Conservation (phyloP, 495 filamentous ascomycete species). For the Trichoderma reesei region DNA sequence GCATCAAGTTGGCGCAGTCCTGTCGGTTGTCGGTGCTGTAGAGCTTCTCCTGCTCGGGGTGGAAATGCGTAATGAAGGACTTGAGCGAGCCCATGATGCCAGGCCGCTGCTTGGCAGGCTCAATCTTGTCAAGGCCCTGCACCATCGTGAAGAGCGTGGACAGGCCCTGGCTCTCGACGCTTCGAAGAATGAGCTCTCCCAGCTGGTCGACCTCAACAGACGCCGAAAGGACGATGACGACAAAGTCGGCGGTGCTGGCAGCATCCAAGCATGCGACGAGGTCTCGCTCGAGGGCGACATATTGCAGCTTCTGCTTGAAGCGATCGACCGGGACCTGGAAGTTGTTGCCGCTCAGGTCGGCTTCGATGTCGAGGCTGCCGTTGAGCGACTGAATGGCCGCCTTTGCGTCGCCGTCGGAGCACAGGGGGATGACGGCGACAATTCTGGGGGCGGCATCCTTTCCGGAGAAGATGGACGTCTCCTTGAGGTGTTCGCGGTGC, state of each 20-base stretch:
- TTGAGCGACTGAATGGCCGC: conserved; percentile 62
- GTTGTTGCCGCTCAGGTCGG: conserved; percentile 49
- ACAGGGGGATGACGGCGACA: conserved; percentile 83
- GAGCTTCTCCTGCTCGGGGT: conserved; percentile 79
- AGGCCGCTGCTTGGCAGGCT: conserved; percentile 63
- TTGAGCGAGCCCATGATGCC: conserved; percentile 72
- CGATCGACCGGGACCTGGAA: conserved; percentile 65
- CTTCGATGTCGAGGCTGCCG: conserved; percentile 66
- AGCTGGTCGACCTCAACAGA: conserved; percentile 70
- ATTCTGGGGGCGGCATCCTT: conserved; percentile 79
- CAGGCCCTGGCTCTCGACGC: conserved; percentile 86
- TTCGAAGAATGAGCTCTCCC: conserved; percentile 71
- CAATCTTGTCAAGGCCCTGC: conserved; percentile 65
- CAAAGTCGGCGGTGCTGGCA: conserved; percentile 79
- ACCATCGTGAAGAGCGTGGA: conserved; percentile 76
- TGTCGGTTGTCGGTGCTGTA: conserved; percentile 75
- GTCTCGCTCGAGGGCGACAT: conserved; percentile 61
- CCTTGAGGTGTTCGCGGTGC: conserved; percentile 65
- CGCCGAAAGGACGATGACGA: conserved; percentile 72
- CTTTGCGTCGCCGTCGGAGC: conserved; percentile 54
- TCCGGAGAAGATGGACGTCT: conserved; percentile 70
- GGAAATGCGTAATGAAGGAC: conserved; percentile 87
- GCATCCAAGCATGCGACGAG: conserved; percentile 71
- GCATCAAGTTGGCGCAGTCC: conserved; percentile 80
- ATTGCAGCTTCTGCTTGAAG: conserved; percentile 88